Evolutionary conservation across 2,329 filamentous ascomycete species (phyloP).

Genomic region (Chalara sp.): DNA sequence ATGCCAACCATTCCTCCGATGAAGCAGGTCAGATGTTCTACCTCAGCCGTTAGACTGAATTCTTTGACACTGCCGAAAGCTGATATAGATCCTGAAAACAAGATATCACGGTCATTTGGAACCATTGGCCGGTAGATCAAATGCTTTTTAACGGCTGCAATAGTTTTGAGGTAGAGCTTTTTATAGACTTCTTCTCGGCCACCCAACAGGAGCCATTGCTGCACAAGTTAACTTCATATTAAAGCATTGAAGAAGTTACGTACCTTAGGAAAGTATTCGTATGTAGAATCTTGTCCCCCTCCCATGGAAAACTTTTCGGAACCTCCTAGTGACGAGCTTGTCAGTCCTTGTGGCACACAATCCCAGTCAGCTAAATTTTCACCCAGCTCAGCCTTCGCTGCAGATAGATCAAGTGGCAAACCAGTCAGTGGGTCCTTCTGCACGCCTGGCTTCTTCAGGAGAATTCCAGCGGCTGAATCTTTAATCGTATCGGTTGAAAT

Average conservation of each 20-base stretch:
- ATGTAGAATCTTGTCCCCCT: conserved; percentile 62
- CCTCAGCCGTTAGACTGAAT: conserved; percentile 22
- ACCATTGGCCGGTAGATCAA: conserved; percentile 75
- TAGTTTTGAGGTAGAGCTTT: conserved; percentile 62
- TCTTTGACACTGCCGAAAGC: conserved; percentile 34
- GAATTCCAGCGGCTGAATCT: neutral
- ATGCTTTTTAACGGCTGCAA: conserved; percentile 62
- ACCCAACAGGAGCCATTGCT: conserved; percentile 69
- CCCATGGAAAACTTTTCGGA: conserved; percentile 51
- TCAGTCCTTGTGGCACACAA: conserved; percentile 55
- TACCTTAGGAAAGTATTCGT: conserved; percentile 65
- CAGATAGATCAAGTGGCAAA: conserved; percentile 12
- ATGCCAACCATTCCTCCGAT: conserved; percentile 65
- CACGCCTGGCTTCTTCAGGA: neutral
- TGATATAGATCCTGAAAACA: conserved; percentile 62
- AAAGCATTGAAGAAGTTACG: neutral
- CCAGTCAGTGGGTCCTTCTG: conserved; percentile 7
- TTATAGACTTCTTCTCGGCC: conserved; percentile 67
- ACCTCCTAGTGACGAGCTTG: conserved; percentile 35
- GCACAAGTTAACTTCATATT: conserved; percentile 14
- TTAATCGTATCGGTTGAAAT: neutral
- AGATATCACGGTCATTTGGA: conserved; percentile 58
- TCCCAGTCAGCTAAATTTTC: conserved; percentile 26
- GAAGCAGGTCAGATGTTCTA: conserved; percentile 59
- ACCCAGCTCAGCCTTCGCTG: conserved; percentile 8